Conservation (phyloP, 768 basidiomycete species). For the Boletus vermiculosoides region DNA sequence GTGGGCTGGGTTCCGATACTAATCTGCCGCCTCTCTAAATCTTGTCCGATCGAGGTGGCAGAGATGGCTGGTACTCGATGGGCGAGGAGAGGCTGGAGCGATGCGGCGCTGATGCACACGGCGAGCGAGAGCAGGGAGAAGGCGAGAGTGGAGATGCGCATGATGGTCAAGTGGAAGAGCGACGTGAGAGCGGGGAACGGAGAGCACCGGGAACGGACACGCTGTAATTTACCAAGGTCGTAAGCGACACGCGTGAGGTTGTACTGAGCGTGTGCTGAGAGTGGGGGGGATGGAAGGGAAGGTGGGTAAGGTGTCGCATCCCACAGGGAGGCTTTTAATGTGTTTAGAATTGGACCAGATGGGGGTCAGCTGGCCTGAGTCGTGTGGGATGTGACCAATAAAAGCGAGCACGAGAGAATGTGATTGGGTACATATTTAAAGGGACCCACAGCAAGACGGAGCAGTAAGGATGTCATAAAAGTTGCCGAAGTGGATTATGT, state of each 20-base stretch:
- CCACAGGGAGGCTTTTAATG: neutral
- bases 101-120: conserved; percentile 1
- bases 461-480: neutral
- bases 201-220: neutral
- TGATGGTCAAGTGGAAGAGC: conserved; percentile 15
- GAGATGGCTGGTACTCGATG: conserved; percentile 1
- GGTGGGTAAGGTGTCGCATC: neutral
- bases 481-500: conserved; percentile 9
- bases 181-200: conserved; percentile 2
- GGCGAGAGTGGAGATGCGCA: conserved; percentile 10
- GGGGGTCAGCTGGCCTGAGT: neutral
- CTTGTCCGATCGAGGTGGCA: neutral
- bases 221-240: neutral
- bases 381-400: no score
- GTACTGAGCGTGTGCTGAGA: neutral
- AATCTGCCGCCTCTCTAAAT: conserved; percentile 19
- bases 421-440: no score
- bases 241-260: neutral
- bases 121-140: conserved; percentile 2
- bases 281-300: no score
- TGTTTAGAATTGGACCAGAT: conserved; percentile 1
- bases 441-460: no score
- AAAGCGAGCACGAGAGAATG: no score
- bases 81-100: conserved; percentile 1
- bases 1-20: conserved; percentile 5